Evolutionary conservation across 2,329 filamentous ascomycete species (phyloP), one percentile per base, ranked within the genome.

Genomic region (Davidsoniella neocaledoniae): DNA sequence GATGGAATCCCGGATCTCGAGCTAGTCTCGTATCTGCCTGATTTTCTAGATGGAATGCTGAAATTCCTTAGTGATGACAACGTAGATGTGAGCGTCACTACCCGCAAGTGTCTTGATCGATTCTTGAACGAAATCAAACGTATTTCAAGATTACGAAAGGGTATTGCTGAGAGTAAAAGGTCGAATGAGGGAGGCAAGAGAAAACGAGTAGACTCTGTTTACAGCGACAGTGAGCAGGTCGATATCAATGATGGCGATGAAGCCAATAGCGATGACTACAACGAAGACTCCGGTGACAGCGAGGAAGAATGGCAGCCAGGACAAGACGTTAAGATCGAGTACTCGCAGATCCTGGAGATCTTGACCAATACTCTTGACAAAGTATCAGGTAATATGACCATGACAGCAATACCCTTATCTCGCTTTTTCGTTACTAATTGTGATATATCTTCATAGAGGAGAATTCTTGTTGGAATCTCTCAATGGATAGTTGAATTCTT

Each of bases 1-100:
- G 91, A 98, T 63, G 95, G 88, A 1, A 96, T 98, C 57, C 91
- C 91, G 0, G 93, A 98, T 60, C 71, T 98, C 40, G 93, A 98
- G 63, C 77, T 98, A 17, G 90, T 98, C 37, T 83, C 85, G 3
- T 94, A 87, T 62, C 69, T 98, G 21, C 93, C 91, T 1, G 86
- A 90, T 46, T 98, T 98, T 59, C 71, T 98, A 1, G 83, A 79
- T 23, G 91, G 90, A 0, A 68, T 98, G 40, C 78, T 98, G 57
- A 90, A 83, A 59, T 98, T 96, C 57, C 73, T 98, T 9, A 88
- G 86, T 54, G 91, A 95, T 58, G 79, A 83, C 10, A 95, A 95
- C 61, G 72, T 79, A 44, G 91, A 98, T 62, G 91, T 98, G n/a
- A 86, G 94, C 58, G 86, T 90, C 48, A 84, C 86, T 39, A 96